phyloP scores from a whole-genome alignment of 2,329 filamentous ascomycete species.

The Arthrobotrys megalospora region DNA sequence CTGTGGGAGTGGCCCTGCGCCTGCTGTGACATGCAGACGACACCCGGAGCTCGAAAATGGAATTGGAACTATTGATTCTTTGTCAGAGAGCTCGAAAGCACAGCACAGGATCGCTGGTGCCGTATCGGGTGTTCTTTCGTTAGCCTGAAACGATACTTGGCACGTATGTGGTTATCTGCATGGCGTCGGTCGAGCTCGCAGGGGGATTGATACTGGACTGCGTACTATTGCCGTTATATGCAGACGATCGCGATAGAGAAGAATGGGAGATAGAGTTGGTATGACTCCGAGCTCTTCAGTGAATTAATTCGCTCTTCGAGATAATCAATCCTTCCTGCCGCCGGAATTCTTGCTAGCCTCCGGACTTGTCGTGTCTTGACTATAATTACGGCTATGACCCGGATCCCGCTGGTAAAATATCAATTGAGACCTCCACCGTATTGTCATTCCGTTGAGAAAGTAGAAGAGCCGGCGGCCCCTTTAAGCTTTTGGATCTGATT shows the following conservation, averaged over 20 bases:
- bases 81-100: conserved; percentile 24
- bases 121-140: conserved; percentile 44
- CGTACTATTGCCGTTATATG: conserved; percentile 38
- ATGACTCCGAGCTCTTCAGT: conserved; percentile 46
- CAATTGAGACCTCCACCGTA: conserved; percentile 18
- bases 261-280: conserved; percentile 34
- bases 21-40: conserved; percentile 11
- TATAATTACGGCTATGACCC: conserved; percentile 16
- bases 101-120: conserved; percentile 19
- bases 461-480: neutral
- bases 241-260: conserved; percentile 43
- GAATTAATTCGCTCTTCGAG: conserved; percentile 45
- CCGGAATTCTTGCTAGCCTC: conserved; percentile 11
- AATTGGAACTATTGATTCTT: neutral
- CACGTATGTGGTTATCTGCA: conserved; percentile 32
- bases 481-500: neutral
- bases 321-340: conserved; percentile 23
- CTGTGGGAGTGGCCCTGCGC: conserved; percentile 1
- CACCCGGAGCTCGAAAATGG: conserved; percentile 13
- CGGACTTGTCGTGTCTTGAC: conserved; percentile 10
- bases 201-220: conserved; percentile 14
- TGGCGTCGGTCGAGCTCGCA: conserved; percentile 43
- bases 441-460: conserved; percentile 1
- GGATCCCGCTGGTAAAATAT: conserved; percentile 11
- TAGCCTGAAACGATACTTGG: conserved; percentile 53